Percentiles rank a stretch among this genome's conserved stretches.
These are phyloP conservation scores for Irpex sp. DNA, from an alignment of 1,284 basidiomycete species.

Conservation along the genomic window DNA sequence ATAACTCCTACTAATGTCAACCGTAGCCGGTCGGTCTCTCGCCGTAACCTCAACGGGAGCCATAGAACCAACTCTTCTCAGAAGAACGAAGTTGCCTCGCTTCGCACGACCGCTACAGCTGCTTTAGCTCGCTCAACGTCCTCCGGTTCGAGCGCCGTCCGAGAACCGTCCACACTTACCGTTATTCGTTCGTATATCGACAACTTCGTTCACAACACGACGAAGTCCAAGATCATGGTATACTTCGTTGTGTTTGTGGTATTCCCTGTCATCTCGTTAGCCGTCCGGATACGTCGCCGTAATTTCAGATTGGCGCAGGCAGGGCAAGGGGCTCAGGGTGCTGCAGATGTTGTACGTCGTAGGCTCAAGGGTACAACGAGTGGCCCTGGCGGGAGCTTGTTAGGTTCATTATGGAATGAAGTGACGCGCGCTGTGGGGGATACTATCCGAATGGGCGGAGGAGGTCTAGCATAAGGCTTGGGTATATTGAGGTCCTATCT, in stretches of 20 bases:
- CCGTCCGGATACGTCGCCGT: constrained; percentile 45
- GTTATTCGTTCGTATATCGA: constrained; percentile 25
- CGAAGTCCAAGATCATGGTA: constrained; percentile 38
- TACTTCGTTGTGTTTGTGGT: constrained; percentile 56
- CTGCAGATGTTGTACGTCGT: constrained; percentile 56
- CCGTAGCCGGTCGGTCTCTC: constrained; percentile 12
- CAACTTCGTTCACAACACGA: constrained; percentile 14
- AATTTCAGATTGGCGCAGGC: constrained; percentile 17
- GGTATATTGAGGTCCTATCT: neutral
- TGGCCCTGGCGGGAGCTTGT: constrained; percentile 36
- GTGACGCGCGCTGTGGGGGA: constrained; percentile 53
- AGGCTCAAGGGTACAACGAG: constrained; percentile 39
- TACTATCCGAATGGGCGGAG: constrained; percentile 72
- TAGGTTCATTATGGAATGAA: constrained; percentile 50
- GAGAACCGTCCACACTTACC: constrained; percentile 24
- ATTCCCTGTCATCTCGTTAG: constrained; percentile 57
- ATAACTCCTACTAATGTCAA: constrained; percentile 18
- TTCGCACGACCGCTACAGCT: constrained; percentile 9
- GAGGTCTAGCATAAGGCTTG: constrained; percentile 54
- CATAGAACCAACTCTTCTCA: constrained; percentile 1
- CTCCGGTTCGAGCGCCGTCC: constrained; percentile 16
- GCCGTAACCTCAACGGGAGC: constrained; percentile 9
- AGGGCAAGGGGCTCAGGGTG: constrained; percentile 26
- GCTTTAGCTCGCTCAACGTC: constrained; percentile 14
- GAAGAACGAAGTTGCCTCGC: neutral